A percentile compares a stretch with the other conserved stretches of the same genome.
phyloP scores from a whole-genome alignment of 73 alveolate species.

The Durusdinium trenchii region DNA sequence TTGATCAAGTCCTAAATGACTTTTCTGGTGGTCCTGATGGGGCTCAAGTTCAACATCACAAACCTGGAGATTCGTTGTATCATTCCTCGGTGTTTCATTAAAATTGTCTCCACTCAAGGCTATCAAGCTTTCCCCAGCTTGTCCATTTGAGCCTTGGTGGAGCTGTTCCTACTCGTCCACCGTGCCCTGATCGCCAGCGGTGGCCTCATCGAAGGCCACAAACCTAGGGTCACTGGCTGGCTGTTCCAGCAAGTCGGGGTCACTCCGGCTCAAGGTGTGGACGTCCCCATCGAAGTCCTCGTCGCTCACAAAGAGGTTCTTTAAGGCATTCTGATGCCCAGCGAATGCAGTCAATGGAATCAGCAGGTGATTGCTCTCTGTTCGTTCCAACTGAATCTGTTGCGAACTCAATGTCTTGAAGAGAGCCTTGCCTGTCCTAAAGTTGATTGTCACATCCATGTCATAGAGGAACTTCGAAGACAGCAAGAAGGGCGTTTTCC shows the following conservation, averaged over 20 bases:
- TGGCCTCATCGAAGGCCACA: background rate
- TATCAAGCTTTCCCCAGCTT: too few relatives aligned
- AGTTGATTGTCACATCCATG: constrained; percentile 65
- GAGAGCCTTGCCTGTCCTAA: background rate
- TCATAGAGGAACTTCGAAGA: constrained; percentile 50
- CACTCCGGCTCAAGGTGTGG: background rate
- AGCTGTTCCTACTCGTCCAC: constrained; percentile 46
- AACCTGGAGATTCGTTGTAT: background rate
- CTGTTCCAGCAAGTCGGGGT: too few relatives aligned
- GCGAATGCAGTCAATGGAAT: constrained; percentile 46
- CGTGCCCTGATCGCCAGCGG: background rate
- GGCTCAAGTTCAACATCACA: background rate
- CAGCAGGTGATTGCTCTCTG: background rate
- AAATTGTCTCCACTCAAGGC: constrained; percentile 30
- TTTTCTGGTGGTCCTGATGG: background rate
- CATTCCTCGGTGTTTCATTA: background rate
- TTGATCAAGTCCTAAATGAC: too few relatives aligned
- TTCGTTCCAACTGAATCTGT: constrained; percentile 32
- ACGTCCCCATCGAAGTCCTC: background rate
- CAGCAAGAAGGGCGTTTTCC: constrained; percentile 32
- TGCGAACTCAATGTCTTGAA: background rate
- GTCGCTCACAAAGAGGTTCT: background rate
- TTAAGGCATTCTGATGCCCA: background rate
- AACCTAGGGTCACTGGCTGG: too few relatives aligned
- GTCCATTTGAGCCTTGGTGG: constrained; percentile 76